A percentile compares a stretch with the other conserved stretches of the same genome.
phyloP scores from a whole-genome alignment of 2,329 filamentous ascomycete species.

The Beauveria sp. region DNA sequence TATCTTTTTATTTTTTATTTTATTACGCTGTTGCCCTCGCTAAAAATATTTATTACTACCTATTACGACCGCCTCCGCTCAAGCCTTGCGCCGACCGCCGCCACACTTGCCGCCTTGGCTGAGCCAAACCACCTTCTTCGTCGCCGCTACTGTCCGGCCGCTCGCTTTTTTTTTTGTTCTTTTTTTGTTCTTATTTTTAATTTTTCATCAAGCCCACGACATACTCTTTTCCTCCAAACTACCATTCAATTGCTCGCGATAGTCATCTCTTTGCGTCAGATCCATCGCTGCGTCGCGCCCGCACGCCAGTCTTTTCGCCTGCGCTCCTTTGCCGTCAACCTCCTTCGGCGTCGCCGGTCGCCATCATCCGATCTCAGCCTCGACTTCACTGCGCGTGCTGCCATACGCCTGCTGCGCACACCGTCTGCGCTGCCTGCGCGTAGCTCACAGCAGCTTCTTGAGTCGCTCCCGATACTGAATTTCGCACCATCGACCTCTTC shows the following conservation, averaged over 20 bases:
- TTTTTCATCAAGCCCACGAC: neutral
- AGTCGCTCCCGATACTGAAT: neutral
- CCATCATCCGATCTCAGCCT: neutral
- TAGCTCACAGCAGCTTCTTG: neutral
- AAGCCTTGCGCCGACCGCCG: conserved; percentile 7
- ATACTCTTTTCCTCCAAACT: neutral
- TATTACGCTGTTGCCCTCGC: neutral
- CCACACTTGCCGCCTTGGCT: conserved; percentile 7
- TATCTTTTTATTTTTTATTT: neutral
- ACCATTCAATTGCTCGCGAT: neutral
- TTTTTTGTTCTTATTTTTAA: neutral
- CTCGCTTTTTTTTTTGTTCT: neutral
- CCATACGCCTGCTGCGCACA: neutral
- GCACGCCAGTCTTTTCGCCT: neutral
- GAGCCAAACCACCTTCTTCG: neutral
- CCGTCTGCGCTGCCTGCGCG: neutral
- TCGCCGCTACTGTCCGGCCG: conserved; percentile 3
- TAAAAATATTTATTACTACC: neutral
- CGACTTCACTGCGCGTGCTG: neutral
- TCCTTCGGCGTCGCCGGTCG: neutral
- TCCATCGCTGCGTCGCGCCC: neutral
- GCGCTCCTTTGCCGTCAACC: neutral
- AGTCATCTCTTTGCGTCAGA: neutral
- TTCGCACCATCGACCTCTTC: neutral
- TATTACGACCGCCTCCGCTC: neutral